These are phyloP conservation scores for Canavalia gladiata DNA, from an alignment of 306 rosid genomes.

Conservation along the genomic window DNA sequence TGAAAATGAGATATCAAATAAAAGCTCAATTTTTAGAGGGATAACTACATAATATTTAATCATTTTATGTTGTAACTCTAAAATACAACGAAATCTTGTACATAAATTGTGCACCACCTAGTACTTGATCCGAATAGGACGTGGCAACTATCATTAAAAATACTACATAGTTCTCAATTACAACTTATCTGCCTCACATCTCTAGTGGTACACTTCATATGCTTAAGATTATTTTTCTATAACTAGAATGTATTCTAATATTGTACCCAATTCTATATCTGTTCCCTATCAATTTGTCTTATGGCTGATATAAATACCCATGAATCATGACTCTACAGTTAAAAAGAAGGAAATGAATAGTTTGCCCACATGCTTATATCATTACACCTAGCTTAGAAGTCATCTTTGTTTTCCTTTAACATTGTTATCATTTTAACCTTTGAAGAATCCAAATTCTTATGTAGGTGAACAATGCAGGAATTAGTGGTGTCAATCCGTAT, in stretches of 20 bases:
- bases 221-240: not conserved
- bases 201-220: not conserved
- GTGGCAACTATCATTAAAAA: not conserved
- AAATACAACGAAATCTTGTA: not conserved
- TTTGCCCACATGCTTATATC: not conserved
- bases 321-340: no score
- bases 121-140: not conserved
- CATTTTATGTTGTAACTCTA: not conserved
- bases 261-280: not conserved
- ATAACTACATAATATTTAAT: not conserved
- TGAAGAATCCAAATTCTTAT: slow-evolving; percentile 6
- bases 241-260: no score
- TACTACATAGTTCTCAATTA: not conserved
- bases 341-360: not conserved
- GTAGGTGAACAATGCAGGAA: slow-evolving; percentile 57
- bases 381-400: not conserved
- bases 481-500: slow-evolving; percentile 40
- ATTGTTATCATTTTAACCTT: not conserved
- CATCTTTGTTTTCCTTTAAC: slow-evolving; percentile 6
- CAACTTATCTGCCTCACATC: not conserved
- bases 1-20: not conserved
- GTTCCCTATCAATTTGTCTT: not conserved
- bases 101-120: not conserved
- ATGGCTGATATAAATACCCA: not conserved
- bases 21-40: not conserved